These are phyloP conservation scores for Mucor circinelloides DNA, from an alignment of 371 early-diverging fungal species.

Conservation along the genomic window DNA sequence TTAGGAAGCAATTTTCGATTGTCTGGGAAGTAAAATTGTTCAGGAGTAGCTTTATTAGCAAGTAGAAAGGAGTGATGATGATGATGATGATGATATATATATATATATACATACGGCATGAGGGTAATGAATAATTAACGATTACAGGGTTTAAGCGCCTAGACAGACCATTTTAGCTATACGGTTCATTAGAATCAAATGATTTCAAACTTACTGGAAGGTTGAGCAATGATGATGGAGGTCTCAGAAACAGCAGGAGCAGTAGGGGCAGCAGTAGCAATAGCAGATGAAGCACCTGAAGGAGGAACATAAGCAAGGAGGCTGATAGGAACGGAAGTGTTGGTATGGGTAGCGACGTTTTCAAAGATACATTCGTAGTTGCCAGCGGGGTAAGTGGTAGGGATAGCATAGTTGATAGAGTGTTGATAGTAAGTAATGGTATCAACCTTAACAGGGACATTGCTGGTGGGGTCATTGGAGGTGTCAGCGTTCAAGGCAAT, in stretches of 20 bases:
- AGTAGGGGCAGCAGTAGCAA: neutral
- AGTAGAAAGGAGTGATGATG: neutral
- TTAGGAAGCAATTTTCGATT: too few relatives aligned
- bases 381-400: conserved; percentile 27
- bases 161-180: neutral
- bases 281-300: neutral
- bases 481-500: conserved; percentile 36
- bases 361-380: conserved; percentile 34
- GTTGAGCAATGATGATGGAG: neutral
- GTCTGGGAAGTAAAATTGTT: too few relatives aligned
- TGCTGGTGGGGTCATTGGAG: conserved; percentile 13
- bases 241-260: neutral
- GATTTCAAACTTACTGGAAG: neutral
- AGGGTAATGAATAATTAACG: neutral
- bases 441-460: conserved; percentile 12
- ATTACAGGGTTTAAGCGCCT: neutral
- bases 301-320: neutral
- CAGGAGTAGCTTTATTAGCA: neutral
- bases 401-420: conserved; percentile 39
- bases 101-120: neutral
- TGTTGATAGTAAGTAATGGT: conserved; percentile 36
- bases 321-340: conserved; percentile 6
- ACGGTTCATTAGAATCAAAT: neutral
- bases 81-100: neutral
- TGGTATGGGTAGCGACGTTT: conserved; percentile 17